Evolutionary conservation across 2,329 filamentous ascomycete genomes (phyloP).

Genomic region (Arthrobotrys sinensis): DNA sequence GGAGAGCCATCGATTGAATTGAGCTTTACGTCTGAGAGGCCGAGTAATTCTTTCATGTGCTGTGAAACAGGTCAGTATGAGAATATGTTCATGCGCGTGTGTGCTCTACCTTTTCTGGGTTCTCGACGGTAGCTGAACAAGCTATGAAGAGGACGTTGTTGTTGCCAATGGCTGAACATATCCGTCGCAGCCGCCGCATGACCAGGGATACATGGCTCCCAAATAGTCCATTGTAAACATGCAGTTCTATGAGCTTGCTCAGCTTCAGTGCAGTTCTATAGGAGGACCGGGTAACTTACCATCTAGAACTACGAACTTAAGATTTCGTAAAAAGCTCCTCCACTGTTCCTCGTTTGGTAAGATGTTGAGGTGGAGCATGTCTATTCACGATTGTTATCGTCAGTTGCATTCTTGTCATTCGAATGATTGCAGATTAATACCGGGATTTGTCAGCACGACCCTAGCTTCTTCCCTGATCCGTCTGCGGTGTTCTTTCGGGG

Average conservation of each 20-base stretch:
- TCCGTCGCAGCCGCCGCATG: constrained; percentile 87
- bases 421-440: constrained; percentile 12
- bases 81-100: not conserved
- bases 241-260: constrained; percentile 78
- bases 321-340: constrained; percentile 87
- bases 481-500: constrained; percentile 83
- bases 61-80: constrained; percentile 67
- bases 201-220: constrained; percentile 95
- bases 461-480: constrained; percentile 87
- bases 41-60: constrained; percentile 96
- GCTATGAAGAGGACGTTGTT: constrained; percentile 88
- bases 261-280: not conserved
- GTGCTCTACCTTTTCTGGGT: constrained; percentile 74
- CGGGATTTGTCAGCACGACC: constrained; percentile 95
- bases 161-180: constrained; percentile 93
- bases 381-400: constrained; percentile 66
- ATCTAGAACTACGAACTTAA: constrained; percentile 84
- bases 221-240: constrained; percentile 96
- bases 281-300: constrained; percentile 66
- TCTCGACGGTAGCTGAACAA: constrained; percentile 95
- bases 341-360: constrained; percentile 91
- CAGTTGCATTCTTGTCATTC: not conserved
- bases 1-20: constrained; percentile 95
- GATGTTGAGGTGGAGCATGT: constrained; percentile 97
- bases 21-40: constrained; percentile 82